Percentiles rank a stretch among this genome's conserved stretches.
phyloP scores from a whole-genome alignment of 768 basidiomycete species.

The Russula sp. region DNA sequence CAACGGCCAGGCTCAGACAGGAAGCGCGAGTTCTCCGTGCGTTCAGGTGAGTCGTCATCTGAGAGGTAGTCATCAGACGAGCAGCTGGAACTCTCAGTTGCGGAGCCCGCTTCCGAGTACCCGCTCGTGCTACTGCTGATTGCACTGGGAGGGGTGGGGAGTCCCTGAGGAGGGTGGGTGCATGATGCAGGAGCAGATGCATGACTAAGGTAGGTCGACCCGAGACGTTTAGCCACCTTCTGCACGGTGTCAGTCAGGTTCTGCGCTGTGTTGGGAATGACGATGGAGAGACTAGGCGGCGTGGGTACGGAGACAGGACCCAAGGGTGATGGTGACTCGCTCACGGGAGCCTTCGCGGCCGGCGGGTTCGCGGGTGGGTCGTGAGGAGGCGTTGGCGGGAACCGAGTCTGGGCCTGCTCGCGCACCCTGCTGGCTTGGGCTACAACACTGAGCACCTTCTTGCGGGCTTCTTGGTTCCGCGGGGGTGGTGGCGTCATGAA shows the following conservation, averaged over 20 bases:
- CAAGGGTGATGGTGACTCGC: not conserved
- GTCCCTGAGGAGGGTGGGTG: slow-evolving; percentile 2
- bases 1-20: slow-evolving; percentile 24
- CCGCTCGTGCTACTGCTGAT: slow-evolving; percentile 20
- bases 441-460: slow-evolving; percentile 50
- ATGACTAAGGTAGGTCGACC: slow-evolving; percentile 34
- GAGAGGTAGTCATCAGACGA: slow-evolving; percentile 30
- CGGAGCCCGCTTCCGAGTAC: slow-evolving; percentile 21
- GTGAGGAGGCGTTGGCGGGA: slow-evolving; percentile 38
- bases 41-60: slow-evolving; percentile 37
- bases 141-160: slow-evolving; percentile 14
- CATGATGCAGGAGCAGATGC: slow-evolving; percentile 21
- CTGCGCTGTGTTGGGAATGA: slow-evolving; percentile 25
- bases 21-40: slow-evolving; percentile 3
- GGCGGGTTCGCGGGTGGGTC: slow-evolving; percentile 30
- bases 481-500: slow-evolving; percentile 42
- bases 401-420: slow-evolving; percentile 41
- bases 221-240: slow-evolving; percentile 54
- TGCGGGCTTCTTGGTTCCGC: slow-evolving; percentile 37
- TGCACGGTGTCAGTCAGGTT: slow-evolving; percentile 49
- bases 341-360: slow-evolving; percentile 9
- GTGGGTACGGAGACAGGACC: not conserved
- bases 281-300: slow-evolving; percentile 26
- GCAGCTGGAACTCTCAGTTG: slow-evolving; percentile 17
- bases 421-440: slow-evolving; percentile 49